These are phyloP conservation scores for Domatiomyces globalis DNA, from an alignment of 2,329 filamentous ascomycete genomes.

Conservation along the genomic window DNA sequence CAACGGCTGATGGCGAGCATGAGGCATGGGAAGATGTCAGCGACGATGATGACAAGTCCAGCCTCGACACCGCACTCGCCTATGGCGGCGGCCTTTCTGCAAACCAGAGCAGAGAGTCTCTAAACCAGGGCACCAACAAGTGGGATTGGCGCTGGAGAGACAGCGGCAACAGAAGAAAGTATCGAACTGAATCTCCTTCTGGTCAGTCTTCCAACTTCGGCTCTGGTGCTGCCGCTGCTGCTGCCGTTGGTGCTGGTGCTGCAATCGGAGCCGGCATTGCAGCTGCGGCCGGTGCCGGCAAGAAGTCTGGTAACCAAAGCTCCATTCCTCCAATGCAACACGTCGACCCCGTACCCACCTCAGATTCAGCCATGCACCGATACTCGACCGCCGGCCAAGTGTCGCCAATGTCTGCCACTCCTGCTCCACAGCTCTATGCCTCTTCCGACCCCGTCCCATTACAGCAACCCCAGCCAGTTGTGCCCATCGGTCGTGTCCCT, in stretches of 20 bases:
- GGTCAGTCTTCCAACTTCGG: neutral
- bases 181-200: neutral
- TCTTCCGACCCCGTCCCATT: constrained; percentile 39
- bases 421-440: constrained; percentile 4
- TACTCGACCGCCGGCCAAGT: constrained; percentile 15
- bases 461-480: constrained; percentile 72
- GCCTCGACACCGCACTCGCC: constrained; percentile 45
- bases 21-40: constrained; percentile 48
- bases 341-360: constrained; percentile 26
- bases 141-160: constrained; percentile 50
- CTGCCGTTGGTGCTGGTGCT: constrained; percentile 28
- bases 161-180: constrained; percentile 31
- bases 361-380: constrained; percentile 21
- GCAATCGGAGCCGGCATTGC: constrained; percentile 30
- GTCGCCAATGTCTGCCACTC: neutral
- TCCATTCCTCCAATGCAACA: constrained; percentile 48
- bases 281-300: constrained; percentile 27
- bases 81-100: constrained; percentile 38
- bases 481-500: constrained; percentile 45
- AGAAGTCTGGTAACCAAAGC: constrained; percentile 3
- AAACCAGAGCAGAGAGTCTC: constrained; percentile 37
- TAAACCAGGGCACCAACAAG: constrained; percentile 26
- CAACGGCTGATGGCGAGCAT: constrained; percentile 22
- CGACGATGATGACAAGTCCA: constrained; percentile 39
- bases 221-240: constrained; percentile 20